Percentiles rank a stretch among this genome's conserved stretches.
Conservation (phyloP, 768 basidiomycete genomes). For the Suillus sp. region DNA sequence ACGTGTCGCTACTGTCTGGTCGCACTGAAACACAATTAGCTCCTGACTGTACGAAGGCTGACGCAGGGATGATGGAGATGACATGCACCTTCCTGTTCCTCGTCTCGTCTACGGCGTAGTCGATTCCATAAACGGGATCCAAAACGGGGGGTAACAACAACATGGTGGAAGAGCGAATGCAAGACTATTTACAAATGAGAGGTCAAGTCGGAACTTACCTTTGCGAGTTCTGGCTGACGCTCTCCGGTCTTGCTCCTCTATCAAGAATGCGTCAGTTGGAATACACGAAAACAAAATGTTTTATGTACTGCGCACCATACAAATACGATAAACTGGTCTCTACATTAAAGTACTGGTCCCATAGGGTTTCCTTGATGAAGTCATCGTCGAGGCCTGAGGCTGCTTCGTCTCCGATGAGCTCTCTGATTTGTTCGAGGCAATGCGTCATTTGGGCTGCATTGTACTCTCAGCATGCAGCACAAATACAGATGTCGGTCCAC, state of each 20-base stretch:
- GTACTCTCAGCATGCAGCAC: constrained; percentile 11
- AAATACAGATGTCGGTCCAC: constrained; percentile 13
- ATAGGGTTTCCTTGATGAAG: constrained; percentile 77
- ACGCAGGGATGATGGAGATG: constrained; percentile 24
- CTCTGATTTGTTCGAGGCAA: constrained; percentile 67
- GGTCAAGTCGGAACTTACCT: constrained; percentile 64
- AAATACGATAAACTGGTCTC: constrained; percentile 76
- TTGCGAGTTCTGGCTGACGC: constrained; percentile 70
- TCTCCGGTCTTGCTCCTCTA: constrained; percentile 72
- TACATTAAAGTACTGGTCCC: constrained; percentile 87
- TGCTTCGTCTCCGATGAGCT: constrained; percentile 65
- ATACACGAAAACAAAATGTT: not conserved
- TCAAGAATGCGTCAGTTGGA: constrained; percentile 11
- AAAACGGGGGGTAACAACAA: constrained; percentile 30
- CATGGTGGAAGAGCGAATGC: constrained; percentile 37
- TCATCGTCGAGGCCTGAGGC: constrained; percentile 70
- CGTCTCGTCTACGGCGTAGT: constrained; percentile 38
- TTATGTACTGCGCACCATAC: constrained; percentile 53
- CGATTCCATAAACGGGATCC: constrained; percentile 38
- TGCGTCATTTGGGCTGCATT: constrained; percentile 64
- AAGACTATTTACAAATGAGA: constrained; percentile 36
- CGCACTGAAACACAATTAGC: constrained; percentile 28
- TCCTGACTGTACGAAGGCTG: constrained; percentile 26
- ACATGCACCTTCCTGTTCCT: constrained; percentile 63
- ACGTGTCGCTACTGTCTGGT: constrained; percentile 20